A percentile compares a stretch with the other conserved stretches of the same genome.
These are phyloP conservation scores for Kodamaea hsintzibuensis DNA, from an alignment of 805 yeast genomes.

Conservation along the genomic window DNA sequence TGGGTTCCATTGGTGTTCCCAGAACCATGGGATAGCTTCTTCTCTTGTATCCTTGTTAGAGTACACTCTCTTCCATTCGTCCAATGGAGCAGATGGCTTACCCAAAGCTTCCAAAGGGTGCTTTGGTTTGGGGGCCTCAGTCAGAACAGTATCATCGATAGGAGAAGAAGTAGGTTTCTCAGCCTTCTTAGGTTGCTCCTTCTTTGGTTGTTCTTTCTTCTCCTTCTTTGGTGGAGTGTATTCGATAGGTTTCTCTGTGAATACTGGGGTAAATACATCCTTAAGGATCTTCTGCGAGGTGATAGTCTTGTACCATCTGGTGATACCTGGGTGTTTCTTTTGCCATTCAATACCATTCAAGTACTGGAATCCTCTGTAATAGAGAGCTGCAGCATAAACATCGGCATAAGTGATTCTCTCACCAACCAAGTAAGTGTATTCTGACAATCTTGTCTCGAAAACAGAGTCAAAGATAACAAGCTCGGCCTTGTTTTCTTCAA, in stretches of 20 bases:
- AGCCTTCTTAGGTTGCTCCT: constrained; percentile 35
- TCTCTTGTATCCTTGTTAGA: constrained; percentile 97
- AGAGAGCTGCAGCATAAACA: constrained; percentile 37
- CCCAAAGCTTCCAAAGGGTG: constrained; percentile 91
- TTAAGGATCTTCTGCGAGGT: constrained; percentile 44
- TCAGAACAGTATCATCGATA: constrained; percentile 35
- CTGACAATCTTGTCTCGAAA: constrained; percentile 37
- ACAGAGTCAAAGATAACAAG: constrained; percentile 21
- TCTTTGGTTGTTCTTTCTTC: constrained; percentile 47
- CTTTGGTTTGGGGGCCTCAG: constrained; percentile 53
- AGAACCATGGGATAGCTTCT: constrained; percentile 95
- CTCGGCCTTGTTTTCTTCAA: constrained; percentile 46
- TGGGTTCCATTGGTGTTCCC: constrained; percentile 86
- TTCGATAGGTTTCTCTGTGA: constrained; percentile 67
- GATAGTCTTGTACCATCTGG: constrained; percentile 73
- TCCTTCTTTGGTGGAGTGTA: constrained; percentile 71
- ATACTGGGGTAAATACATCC: constrained; percentile 41
- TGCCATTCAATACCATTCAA: constrained; percentile 69
- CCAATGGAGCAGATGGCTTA: constrained; percentile 66
- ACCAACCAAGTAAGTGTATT: constrained; percentile 49
- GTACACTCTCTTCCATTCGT: constrained; percentile 95
- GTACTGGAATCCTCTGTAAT: constrained; percentile 55
- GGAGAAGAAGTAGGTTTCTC: constrained; percentile 18
- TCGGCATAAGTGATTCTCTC: constrained; percentile 50
- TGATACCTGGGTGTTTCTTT: constrained; percentile 56